phyloP scores from a whole-genome alignment of 345 rosid genomes.

The Adansonia digitata region DNA sequence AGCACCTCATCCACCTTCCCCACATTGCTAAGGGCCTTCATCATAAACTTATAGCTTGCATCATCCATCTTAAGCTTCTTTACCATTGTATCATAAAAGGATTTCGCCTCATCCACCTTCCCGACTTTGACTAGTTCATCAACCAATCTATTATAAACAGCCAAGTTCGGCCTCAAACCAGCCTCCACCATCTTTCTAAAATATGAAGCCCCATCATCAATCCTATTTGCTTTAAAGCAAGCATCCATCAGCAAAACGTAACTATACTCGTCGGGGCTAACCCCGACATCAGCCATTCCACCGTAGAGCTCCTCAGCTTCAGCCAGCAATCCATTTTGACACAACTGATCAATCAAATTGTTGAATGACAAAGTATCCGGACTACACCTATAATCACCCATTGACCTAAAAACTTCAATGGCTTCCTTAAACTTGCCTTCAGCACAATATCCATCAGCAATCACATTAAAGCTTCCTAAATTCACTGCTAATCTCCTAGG shows the following conservation, averaged over 20 bases:
- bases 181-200: slow-evolving; percentile 65
- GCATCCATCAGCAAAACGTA: slow-evolving; percentile 67
- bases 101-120: slow-evolving; percentile 72
- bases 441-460: slow-evolving; percentile 68
- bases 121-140: slow-evolving; percentile 55
- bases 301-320: slow-evolving; percentile 67
- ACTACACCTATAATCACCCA: slow-evolving; percentile 57
- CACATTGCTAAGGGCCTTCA: slow-evolving; percentile 56
- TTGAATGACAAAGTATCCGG: slow-evolving; percentile 68
- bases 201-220: slow-evolving; percentile 77
- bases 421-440: slow-evolving; percentile 64
- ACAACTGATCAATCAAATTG: slow-evolving; percentile 73
- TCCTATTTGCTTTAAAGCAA: slow-evolving; percentile 53
- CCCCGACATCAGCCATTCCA: slow-evolving; percentile 75
- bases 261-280: slow-evolving; percentile 79
- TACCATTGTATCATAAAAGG: slow-evolving; percentile 71
- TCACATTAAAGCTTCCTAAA: slow-evolving; percentile 82
- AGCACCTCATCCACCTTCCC: slow-evolving; percentile 71
- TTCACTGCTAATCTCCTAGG: slow-evolving; percentile 59
- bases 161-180: slow-evolving; percentile 68
- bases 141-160: slow-evolving; percentile 64
- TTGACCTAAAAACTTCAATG: slow-evolving; percentile 58
- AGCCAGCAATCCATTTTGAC: slow-evolving; percentile 50
- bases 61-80: slow-evolving; percentile 85
- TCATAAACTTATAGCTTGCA: slow-evolving; percentile 69